These are phyloP conservation scores for Pseudogymnoascus sp. DNA, from an alignment of 2,329 filamentous ascomycete genomes.

Conservation along the genomic window DNA sequence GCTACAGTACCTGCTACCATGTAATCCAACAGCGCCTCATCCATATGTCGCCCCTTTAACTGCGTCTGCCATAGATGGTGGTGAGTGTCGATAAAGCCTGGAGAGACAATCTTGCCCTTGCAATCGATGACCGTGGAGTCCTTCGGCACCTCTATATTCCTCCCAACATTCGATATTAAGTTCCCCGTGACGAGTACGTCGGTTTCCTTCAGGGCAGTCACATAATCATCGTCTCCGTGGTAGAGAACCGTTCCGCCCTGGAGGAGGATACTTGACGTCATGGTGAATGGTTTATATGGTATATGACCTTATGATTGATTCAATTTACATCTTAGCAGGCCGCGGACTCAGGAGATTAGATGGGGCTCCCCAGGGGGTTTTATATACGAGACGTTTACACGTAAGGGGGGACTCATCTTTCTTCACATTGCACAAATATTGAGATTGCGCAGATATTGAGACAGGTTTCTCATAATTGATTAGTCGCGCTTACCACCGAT, in stretches of 20 bases:
- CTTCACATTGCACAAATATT: neutral
- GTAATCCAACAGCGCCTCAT: constrained; percentile 36
- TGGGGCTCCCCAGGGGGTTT: neutral
- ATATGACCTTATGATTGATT: neutral
- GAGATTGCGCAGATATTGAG: neutral
- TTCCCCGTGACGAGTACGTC: constrained; percentile 25
- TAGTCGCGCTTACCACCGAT: neutral
- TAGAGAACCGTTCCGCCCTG: constrained; percentile 30
- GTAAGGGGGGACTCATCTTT: neutral
- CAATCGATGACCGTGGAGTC: constrained; percentile 30
- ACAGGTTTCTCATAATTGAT: neutral
- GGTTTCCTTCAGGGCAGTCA: constrained; percentile 23
- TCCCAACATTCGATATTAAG: constrained; percentile 28
- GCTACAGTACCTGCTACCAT: constrained; percentile 28
- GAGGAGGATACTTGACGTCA: constrained; percentile 23
- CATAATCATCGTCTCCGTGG: constrained; percentile 27
- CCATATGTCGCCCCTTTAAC: constrained; percentile 30
- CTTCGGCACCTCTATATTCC: constrained; percentile 17
- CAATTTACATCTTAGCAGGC: neutral
- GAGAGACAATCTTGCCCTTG: constrained; percentile 28
- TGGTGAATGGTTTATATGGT: neutral
- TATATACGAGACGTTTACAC: neutral
- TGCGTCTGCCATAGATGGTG: constrained; percentile 28
- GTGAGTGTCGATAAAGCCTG: constrained; percentile 32
- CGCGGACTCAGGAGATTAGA: neutral